These are phyloP conservation scores for Sporisorium exsertum DNA, from an alignment of 1,284 basidiomycete species.

Conservation along the genomic window DNA sequence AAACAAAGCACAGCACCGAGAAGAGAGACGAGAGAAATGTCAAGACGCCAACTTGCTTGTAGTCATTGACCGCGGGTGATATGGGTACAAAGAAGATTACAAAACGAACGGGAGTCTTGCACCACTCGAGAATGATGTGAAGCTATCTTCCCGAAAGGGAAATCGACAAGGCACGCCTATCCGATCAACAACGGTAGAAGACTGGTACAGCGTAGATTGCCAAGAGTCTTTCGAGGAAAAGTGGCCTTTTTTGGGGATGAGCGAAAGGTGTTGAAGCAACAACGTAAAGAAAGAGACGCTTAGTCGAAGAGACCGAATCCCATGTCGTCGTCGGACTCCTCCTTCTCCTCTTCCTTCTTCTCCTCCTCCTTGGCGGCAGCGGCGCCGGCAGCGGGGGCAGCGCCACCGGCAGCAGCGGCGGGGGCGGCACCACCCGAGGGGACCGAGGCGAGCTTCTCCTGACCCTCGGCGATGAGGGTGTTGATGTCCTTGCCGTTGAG, in stretches of 20 bases:
- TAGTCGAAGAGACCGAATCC: conserved; percentile 69
- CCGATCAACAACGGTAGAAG: neutral
- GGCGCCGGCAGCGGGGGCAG: conserved; percentile 76
- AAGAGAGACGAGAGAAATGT: neutral
- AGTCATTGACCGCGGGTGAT: neutral
- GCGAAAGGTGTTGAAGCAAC: conserved; percentile 10
- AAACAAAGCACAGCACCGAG: neutral
- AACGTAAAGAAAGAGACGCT: conserved; percentile 16
- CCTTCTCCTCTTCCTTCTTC: conserved; percentile 69
- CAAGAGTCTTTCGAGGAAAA: neutral
- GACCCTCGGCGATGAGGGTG: conserved; percentile 91
- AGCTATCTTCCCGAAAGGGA: neutral
- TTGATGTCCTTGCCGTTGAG: conserved; percentile 88
- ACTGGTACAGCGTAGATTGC: neutral
- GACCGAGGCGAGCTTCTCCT: conserved; percentile 92
- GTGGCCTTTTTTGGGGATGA: conserved; percentile 13
- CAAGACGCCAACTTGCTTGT: conserved; percentile 7
- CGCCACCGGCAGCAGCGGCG: conserved; percentile 72
- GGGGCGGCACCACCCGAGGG: conserved; percentile 70
- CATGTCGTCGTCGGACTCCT: conserved; percentile 68
- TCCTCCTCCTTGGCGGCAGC: conserved; percentile 77
- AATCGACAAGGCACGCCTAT: neutral
- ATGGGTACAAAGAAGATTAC: conserved; percentile 4
- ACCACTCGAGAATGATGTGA: neutral
- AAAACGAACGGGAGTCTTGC: conserved; percentile 1